Conservation (phyloP, 495 filamentous ascomycete species). For the Penicillium alfredii region DNA sequence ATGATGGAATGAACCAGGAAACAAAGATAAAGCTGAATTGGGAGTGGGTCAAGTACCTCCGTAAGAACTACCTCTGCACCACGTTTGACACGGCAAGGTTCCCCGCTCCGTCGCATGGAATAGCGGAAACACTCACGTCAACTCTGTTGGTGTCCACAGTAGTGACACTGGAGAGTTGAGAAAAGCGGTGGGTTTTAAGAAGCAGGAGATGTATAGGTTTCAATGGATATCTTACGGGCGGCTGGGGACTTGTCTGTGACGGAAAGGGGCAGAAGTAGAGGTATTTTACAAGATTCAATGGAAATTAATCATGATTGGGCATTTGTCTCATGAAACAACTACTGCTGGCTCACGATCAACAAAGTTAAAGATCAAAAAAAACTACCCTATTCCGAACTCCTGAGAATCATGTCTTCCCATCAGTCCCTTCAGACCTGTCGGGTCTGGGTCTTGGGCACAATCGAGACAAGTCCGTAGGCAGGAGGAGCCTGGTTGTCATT, state of each 20-base stretch:
- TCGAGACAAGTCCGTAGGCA: neutral
- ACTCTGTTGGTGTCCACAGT: constrained; percentile 48
- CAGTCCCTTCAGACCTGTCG: neutral
- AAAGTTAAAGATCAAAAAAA: no score
- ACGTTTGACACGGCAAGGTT: constrained; percentile 60
- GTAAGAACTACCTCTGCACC: constrained; percentile 51
- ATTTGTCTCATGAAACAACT: no score
- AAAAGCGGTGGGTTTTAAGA: constrained; percentile 60
- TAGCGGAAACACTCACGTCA: constrained; percentile 57
- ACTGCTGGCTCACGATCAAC: no score
- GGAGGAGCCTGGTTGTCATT: neutral
- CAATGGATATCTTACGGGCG: constrained; percentile 15
- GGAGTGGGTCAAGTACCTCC: neutral
- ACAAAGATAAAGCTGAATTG: neutral
- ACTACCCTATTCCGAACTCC: no score
- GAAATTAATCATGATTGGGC: no score
- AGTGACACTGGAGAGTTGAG: constrained; percentile 52
- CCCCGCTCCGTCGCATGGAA: constrained; percentile 58
- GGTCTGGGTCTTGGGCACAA: neutral
- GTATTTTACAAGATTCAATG: no score
- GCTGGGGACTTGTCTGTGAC: constrained; percentile 7
- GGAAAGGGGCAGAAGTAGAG: no score
- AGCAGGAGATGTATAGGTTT: constrained; percentile 48
- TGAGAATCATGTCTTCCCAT: no score
- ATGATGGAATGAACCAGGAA: neutral